These are phyloP conservation scores for Sparassis latifolia DNA, from an alignment of 1,284 basidiomycete species.

Conservation along the genomic window DNA sequence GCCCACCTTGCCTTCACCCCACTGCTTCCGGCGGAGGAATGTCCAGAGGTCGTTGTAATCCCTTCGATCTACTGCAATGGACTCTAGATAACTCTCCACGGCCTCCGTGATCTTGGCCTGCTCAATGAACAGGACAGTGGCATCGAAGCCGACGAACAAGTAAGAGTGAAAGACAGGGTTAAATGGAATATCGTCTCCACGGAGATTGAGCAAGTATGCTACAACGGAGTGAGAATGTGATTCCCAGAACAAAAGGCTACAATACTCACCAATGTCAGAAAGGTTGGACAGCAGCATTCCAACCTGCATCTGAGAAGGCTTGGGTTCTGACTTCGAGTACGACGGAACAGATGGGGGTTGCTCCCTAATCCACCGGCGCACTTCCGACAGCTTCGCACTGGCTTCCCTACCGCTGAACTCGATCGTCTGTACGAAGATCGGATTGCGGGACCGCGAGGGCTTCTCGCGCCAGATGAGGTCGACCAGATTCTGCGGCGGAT, in stretches of 20 bases:
- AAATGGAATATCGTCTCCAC: slow-evolving; percentile 82
- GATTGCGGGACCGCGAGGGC: slow-evolving; percentile 59
- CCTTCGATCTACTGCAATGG: slow-evolving; percentile 50
- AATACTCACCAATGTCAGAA: slow-evolving; percentile 51
- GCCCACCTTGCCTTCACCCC: slow-evolving; percentile 68
- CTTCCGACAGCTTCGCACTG: slow-evolving; percentile 45
- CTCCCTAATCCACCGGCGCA: slow-evolving; percentile 56
- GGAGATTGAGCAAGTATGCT: slow-evolving; percentile 80
- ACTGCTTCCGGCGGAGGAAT: slow-evolving; percentile 67
- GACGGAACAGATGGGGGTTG: slow-evolving; percentile 56
- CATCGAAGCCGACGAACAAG: slow-evolving; percentile 61
- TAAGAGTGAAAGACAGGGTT: slow-evolving; percentile 88
- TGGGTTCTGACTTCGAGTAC: slow-evolving; percentile 54
- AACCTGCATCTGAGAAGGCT: slow-evolving; percentile 55
- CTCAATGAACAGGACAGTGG: slow-evolving; percentile 67
- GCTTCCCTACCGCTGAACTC: slow-evolving; percentile 68
- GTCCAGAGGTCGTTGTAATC: slow-evolving; percentile 80
- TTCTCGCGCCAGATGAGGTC: slow-evolving; percentile 81
- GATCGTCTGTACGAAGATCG: slow-evolving; percentile 70
- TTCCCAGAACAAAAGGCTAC: neutral
- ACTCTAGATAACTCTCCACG: slow-evolving; percentile 50
- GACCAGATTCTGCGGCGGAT: slow-evolving; percentile 76
- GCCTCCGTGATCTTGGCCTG: slow-evolving; percentile 49
- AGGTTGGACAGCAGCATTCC: slow-evolving; percentile 61
- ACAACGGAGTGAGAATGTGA: slow-evolving; percentile 13